A percentile compares a stretch with the other conserved stretches of the same genome.
phyloP scores from a whole-genome alignment of 768 basidiomycete genomes.

The Xerocomellus amylosporus region DNA sequence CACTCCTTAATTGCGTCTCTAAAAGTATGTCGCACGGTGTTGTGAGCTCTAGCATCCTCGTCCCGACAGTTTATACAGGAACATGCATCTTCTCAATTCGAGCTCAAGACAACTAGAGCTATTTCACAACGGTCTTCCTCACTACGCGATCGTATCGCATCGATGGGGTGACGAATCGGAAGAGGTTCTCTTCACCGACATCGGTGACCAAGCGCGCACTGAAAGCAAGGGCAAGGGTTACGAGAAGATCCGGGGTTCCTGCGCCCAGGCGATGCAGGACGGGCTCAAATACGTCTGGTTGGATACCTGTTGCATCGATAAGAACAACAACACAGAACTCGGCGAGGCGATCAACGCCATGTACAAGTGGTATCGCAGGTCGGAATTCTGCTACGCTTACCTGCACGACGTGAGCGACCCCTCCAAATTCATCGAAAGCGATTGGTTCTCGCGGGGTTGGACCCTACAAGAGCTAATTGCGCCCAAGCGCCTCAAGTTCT shows the following conservation, averaged over 20 bases:
- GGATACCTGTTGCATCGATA: conserved; percentile 36
- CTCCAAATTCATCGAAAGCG: conserved; percentile 18
- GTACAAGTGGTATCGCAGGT: conserved; percentile 33
- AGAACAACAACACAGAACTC: conserved; percentile 27
- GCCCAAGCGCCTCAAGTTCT: conserved; percentile 27
- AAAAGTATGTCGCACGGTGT: conserved; percentile 3
- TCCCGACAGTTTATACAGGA: conserved; percentile 3
- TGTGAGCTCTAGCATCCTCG: not conserved
- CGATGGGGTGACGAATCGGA: conserved; percentile 23
- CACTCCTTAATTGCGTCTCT: not conserved
- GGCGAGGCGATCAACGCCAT: conserved; percentile 32
- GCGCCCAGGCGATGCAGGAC: conserved; percentile 17
- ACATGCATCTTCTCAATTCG: conserved; percentile 26
- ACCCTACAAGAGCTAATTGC: conserved; percentile 33
- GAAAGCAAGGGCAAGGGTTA: conserved; percentile 19
- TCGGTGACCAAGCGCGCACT: conserved; percentile 11
- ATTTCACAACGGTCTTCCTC: not conserved
- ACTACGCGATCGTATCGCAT: conserved; percentile 30
- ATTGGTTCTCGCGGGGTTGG: conserved; percentile 34
- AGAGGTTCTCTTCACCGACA: conserved; percentile 26
- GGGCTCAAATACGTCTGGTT: conserved; percentile 27
- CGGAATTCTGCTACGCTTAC: conserved; percentile 29
- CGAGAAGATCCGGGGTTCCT: conserved; percentile 22
- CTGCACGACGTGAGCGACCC: conserved; percentile 23
- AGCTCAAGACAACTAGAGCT: conserved; percentile 14